Conservation (phyloP, 495 filamentous ascomycete genomes). For the Xylaria intraflava region DNA sequence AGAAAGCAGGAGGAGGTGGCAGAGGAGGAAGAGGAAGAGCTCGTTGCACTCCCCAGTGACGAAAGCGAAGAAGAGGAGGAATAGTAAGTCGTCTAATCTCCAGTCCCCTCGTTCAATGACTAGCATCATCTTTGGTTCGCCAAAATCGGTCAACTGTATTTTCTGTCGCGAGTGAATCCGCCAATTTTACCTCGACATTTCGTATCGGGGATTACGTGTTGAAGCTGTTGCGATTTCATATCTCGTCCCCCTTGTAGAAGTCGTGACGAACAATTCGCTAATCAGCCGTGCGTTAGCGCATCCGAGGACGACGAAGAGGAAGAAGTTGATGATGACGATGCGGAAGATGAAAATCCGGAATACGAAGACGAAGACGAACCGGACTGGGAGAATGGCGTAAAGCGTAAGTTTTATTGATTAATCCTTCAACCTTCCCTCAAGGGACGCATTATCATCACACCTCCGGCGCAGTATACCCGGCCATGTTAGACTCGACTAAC, state of each 20-base stretch:
- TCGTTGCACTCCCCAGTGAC: constrained; percentile 43
- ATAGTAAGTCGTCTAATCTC: constrained; percentile 37
- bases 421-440: not conserved
- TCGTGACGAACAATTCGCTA: not conserved
- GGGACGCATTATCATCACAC: not conserved
- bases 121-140: not conserved
- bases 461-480: not conserved
- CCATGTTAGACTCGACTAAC: constrained; percentile 9
- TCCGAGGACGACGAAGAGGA: constrained; percentile 32
- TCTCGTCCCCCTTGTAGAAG: not conserved
- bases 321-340: constrained; percentile 35
- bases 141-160: not conserved
- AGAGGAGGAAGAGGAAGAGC: constrained; percentile 46
- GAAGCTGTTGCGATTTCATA: not conserved
- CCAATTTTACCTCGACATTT: not conserved
- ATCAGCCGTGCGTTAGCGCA: constrained; percentile 11
- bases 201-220: not conserved
- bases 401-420: constrained; percentile 18
- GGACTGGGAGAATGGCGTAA: constrained; percentile 24
- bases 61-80: constrained; percentile 47
- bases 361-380: constrained; percentile 26
- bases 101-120: not conserved
- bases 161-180: constrained; percentile 9
- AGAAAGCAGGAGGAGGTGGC: constrained; percentile 45
- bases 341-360: constrained; percentile 35